Evolutionary conservation across 371 early-diverging fungal species (phyloP), one percentile per base, ranked within the genome.

Genomic region (Mucor circinelloides): DNA sequence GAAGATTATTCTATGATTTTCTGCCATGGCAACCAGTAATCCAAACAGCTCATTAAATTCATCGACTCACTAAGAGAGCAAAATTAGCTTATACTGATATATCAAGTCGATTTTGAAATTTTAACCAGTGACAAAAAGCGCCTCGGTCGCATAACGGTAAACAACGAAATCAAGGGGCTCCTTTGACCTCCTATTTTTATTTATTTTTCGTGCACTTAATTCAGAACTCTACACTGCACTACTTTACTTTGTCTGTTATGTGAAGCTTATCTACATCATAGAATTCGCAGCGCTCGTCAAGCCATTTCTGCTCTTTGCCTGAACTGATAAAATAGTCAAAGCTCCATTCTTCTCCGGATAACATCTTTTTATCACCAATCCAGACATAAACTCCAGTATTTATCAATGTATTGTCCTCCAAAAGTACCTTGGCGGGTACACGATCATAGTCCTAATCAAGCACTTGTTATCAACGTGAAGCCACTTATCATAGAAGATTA

Each of bases 351-450:
- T 66, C 31, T 12, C 36, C 63, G 13, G 75, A 68, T 5, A 82
- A 32, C 7, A 71, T 58, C 1, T 60, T 17, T 5, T 57, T 19
- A n/a, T 73, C 75, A 15, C 66, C 80, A 54, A 70, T 71, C 72
- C 75, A 82, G n/a, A 76, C 50, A 62, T 82, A 82, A n/a, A 67
- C 72, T 30, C 75, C 67, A 12, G 76, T 70, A 27, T 67, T 54
- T 19, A 71, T 60, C 0, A 9, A 3, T 1, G 6, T 10, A 0
- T 52, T 30, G 3, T 60, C 50, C 12, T 70, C 67, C 1, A 46
- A 50, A 9, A 42, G 25, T 1, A 75, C 82, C 28, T 50, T 36
- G 10, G 70, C 72, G 5, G 63, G 30, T 9, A 38, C 46, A n/a
- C 82, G 78, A 2, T 69, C 60, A 52, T 79, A 82, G 54, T 78